Base-by-base conservation (phyloP, 1,284 basidiomycete species). In the Pterula multifida region DNA sequence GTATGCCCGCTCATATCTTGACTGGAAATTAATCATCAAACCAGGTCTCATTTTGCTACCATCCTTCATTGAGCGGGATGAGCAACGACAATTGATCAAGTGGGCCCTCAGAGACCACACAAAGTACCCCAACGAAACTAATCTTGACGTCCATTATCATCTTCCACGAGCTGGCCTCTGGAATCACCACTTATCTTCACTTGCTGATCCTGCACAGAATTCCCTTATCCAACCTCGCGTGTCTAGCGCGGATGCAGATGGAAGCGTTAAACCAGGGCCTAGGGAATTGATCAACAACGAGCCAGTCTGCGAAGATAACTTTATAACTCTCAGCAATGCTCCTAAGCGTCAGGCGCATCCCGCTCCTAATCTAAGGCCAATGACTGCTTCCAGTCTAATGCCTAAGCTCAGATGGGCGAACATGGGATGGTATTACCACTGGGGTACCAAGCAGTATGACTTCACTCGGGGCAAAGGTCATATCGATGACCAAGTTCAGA, bases 391-490 rank as follows among this genome's bases (percentile, higher is more conserved):
- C 0, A 63, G 72, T 44, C 73, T 93, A 3, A 56, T 91, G n/a
- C 68, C 69, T 0, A 85, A 80, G 61, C 63, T 96, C 32, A 75
- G 92, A 35, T 96, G 92, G 92, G 86, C 90, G 1, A 96, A 94
- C 58, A 85, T 96, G 44, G 92, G 92, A 3, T 89, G 86, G 80
- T 86, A 79, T 49, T 96, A 96, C 63, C 79, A 95, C 67, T 95
- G 91, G 91, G 85, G 88, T 1, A 86, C 80, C 23, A 96, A 95
- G 59, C 81, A 86, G 52, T 96, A 96, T 59, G 89, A 94, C 60
- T 92, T 94, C 55, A 73, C 76, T 0, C 77, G 71, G 55, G 76
- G 76, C 0, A 79, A 76, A 50, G 81, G 78, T 0, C 69, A 70
- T 0, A 79, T 94, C 47, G 76, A 82, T 45, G 55, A 65, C 1